Percentiles rank a stretch among this genome's conserved stretches.
Evolutionary conservation across 1,139 yeast species (phyloP).

Genomic region (Petasospora rhodanensis): DNA sequence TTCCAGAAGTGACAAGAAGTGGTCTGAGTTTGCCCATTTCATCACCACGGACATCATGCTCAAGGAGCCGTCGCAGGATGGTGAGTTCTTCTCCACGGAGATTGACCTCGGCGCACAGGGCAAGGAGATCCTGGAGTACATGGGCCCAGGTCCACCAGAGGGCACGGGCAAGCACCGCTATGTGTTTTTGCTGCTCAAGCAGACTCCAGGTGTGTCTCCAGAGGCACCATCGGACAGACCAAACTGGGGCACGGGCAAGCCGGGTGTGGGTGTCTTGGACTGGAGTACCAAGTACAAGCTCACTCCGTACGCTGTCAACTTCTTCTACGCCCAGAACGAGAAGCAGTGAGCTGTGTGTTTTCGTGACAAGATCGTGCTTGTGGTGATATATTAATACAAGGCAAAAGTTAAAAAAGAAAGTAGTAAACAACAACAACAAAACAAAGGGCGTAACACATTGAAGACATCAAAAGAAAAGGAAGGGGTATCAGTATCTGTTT

Average conservation of each 20-base stretch:
- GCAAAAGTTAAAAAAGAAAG: no score
- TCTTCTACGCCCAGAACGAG: conserved; percentile 38
- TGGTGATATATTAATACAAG: no score
- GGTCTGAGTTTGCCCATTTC: conserved; percentile 87
- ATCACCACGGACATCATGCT: conserved; percentile 55
- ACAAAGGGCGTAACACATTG: no score
- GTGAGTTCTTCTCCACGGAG: conserved; percentile 17
- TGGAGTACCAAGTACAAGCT: conserved; percentile 65
- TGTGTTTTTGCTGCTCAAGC: conserved; percentile 70
- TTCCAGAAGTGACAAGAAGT: conserved; percentile 69
- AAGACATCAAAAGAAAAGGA: no score
- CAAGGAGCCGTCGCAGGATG: conserved; percentile 4
- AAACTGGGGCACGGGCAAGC: conserved; percentile 81
- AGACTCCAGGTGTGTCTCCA: conserved; percentile 33
- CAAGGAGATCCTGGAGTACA: conserved; percentile 41
- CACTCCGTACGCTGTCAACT: conserved; percentile 74
- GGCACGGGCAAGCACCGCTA: conserved; percentile 85
- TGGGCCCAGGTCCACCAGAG: conserved; percentile 87
- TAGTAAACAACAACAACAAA: no score
- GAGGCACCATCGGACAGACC: conserved; percentile 48
- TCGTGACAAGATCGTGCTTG: no score
- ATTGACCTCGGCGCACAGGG: conserved; percentile 22
- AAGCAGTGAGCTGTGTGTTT: neutral
- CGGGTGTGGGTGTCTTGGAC: conserved; percentile 71
- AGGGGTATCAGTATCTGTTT: conserved; percentile 2